These are phyloP conservation scores for Chaetomidium leptoderma DNA, from an alignment of 495 filamentous ascomycete genomes.

Conservation along the genomic window DNA sequence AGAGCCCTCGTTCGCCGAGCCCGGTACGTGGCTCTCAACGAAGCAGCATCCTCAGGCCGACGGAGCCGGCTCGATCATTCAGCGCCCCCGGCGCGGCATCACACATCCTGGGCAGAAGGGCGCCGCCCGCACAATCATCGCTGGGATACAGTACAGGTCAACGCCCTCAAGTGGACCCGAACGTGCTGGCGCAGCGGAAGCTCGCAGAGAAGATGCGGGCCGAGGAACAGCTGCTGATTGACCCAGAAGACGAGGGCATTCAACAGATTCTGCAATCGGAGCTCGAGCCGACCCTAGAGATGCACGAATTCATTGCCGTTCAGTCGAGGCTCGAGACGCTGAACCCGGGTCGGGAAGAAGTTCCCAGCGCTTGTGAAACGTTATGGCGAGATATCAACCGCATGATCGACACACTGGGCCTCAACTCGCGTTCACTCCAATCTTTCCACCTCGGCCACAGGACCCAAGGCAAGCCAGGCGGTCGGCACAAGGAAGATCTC, in stretches of 20 bases:
- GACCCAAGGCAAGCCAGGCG: slow-evolving; percentile 44
- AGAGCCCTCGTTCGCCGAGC: slow-evolving; percentile 74
- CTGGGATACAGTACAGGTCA: slow-evolving; percentile 21
- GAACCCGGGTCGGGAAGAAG: slow-evolving; percentile 50
- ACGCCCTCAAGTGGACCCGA: slow-evolving; percentile 31
- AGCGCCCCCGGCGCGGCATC: slow-evolving; percentile 54
- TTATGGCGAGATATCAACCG: slow-evolving; percentile 91
- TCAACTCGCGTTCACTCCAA: slow-evolving; percentile 74
- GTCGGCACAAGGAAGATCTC: slow-evolving; percentile 55
- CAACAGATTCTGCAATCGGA: slow-evolving; percentile 48
- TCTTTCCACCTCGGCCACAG: slow-evolving; percentile 66
- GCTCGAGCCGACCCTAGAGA: slow-evolving; percentile 44
- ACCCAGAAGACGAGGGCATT: slow-evolving; percentile 55
- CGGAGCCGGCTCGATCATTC: slow-evolving; percentile 51
- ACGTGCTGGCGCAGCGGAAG: slow-evolving; percentile 39
- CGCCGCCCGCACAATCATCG: slow-evolving; percentile 19
- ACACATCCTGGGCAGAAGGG: slow-evolving; percentile 38
- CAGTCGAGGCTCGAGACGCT: slow-evolving; percentile 25
- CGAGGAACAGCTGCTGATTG: slow-evolving; percentile 47
- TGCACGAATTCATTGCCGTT: slow-evolving; percentile 54
- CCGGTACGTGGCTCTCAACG: slow-evolving; percentile 57
- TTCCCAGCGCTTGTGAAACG: slow-evolving; percentile 53
- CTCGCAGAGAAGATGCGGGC: slow-evolving; percentile 44
- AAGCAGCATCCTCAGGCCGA: slow-evolving; percentile 43
- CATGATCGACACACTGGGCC: slow-evolving; percentile 88